Evolutionary conservation across 1,139 yeast genomes (phyloP), one percentile per base, ranked within the genome.

Genomic region (Geotrichum candidum): DNA sequence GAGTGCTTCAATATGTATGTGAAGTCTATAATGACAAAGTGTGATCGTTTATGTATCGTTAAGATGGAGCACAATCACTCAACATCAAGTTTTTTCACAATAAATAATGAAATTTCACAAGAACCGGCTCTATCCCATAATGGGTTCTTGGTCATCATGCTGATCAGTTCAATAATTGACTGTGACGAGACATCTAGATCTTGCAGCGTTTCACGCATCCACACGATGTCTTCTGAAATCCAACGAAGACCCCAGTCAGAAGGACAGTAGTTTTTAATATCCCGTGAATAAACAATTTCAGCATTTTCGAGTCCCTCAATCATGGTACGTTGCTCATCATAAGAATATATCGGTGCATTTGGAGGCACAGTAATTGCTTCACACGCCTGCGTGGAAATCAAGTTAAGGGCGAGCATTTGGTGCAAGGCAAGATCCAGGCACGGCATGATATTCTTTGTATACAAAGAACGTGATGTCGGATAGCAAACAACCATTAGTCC

Each of bases 361-460:
- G 73, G 73, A 1, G 68, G 66, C 31, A 61, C 58, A 2, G 72
- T 65, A 15, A 70, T 65, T 53, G 61, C 64, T 56, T 70, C 70
- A 57, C 73, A 70, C 7, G 67, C 68, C 48, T 65, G 66, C 3
- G 73, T 67, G 11, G 68, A 66, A 52, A 70, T 65, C 65, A 63
- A 59, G 56, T 67, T 68, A 27, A 70, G 66, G 1, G 73, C 72
- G 50, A 70, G 63, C 61, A 70, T 61, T 45, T 68, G 70, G 27
- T 67, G 70, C 48, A 70, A 64, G 0, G 72, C 67, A 11, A 65
- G 62, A 52, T 70, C 73, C 11, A 70, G 63, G 41, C 70, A 68
- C 1, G 70, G 69, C n/a, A 70, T 57, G 22, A 69, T 66, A 35
- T 63, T 59, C 45, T 64, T 58, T 25, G 60, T 59, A 61, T 65